Evolutionary conservation across 2,329 filamentous ascomycete genomes (phyloP).

Genomic region (Daldinia sp.): DNA sequence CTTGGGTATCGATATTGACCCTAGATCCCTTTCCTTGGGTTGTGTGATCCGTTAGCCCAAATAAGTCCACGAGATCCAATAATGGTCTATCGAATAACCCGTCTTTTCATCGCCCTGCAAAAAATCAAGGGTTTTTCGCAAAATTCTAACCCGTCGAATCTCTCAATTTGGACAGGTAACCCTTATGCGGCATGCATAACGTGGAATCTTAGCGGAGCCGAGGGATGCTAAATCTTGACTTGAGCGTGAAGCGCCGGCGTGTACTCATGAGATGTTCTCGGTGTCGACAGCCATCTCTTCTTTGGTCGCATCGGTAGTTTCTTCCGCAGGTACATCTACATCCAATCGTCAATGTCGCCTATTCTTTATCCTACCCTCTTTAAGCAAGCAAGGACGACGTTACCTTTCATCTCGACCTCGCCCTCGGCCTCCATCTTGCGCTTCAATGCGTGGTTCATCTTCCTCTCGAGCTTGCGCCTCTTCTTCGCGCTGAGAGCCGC

Average conservation of each 20-base stretch:
- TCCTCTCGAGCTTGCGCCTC: conserved; percentile 67
- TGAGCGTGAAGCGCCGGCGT: neutral
- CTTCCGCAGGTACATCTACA: conserved; percentile 21
- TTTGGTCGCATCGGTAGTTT: conserved; percentile 9
- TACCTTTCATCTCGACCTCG: conserved; percentile 53
- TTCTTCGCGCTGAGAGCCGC: conserved; percentile 66
- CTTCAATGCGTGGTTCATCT: conserved; percentile 64
- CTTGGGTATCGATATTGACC: neutral
- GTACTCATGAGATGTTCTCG: conserved; percentile 44
- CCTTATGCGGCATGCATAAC: neutral
- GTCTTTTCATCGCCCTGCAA: neutral
- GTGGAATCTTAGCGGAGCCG: no score
- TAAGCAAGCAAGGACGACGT: neutral
- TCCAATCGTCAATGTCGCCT: neutral
- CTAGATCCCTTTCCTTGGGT: neutral
- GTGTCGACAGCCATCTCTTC: conserved; percentile 44
- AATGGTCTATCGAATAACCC: neutral
- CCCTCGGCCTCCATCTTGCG: conserved; percentile 50
- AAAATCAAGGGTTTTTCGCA: neutral
- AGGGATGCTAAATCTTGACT: neutral
- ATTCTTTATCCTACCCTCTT: neutral
- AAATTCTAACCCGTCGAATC: neutral
- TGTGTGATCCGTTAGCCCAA: neutral
- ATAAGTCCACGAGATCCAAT: neutral
- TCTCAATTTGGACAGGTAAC: neutral